Conservation (phyloP, 768 basidiomycete genomes). For the Tulasnella sp. region DNA sequence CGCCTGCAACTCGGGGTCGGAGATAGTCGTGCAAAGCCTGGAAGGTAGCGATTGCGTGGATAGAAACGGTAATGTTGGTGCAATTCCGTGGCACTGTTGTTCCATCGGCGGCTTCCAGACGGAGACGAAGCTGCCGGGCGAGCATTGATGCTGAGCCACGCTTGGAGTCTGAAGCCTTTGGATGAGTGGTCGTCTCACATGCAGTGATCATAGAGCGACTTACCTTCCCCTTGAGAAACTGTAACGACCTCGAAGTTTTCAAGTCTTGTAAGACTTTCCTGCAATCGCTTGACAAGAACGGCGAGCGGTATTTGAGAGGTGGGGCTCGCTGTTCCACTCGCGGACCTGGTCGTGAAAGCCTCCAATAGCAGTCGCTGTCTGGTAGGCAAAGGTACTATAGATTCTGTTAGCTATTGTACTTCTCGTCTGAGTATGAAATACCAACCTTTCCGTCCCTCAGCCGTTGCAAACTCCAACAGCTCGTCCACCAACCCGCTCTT, state of each 20-base stretch:
- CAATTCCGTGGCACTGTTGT: conserved; percentile 75
- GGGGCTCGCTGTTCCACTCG: conserved; percentile 29
- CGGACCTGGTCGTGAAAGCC: conserved; percentile 50
- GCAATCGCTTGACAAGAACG: conserved; percentile 85
- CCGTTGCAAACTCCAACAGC: conserved; percentile 69
- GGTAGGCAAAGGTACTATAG: conserved; percentile 45
- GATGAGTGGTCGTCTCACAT: background rate
- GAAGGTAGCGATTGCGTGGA: conserved; percentile 97
- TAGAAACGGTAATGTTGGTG: conserved; percentile 82
- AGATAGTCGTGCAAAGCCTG: conserved; percentile 95
- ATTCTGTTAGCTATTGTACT: background rate
- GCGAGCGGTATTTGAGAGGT: conserved; percentile 49
- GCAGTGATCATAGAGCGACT: conserved; percentile 18
- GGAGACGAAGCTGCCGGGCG: conserved; percentile 83
- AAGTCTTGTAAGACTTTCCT: conserved; percentile 90
- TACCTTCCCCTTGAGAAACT: conserved; percentile 78
- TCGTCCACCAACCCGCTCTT: conserved; percentile 90
- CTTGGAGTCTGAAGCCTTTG: conserved; percentile 54
- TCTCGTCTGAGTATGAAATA: background rate
- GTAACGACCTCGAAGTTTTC: conserved; percentile 93
- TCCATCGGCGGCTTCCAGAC: conserved; percentile 80
- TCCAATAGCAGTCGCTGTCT: conserved; percentile 74
- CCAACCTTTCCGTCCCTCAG: conserved; percentile 48
- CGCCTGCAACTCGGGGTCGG: conserved; percentile 73
- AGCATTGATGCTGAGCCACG: conserved; percentile 82